Base-by-base conservation (phyloP, 768 basidiomycete species). In the Termitomyces heimii region DNA sequence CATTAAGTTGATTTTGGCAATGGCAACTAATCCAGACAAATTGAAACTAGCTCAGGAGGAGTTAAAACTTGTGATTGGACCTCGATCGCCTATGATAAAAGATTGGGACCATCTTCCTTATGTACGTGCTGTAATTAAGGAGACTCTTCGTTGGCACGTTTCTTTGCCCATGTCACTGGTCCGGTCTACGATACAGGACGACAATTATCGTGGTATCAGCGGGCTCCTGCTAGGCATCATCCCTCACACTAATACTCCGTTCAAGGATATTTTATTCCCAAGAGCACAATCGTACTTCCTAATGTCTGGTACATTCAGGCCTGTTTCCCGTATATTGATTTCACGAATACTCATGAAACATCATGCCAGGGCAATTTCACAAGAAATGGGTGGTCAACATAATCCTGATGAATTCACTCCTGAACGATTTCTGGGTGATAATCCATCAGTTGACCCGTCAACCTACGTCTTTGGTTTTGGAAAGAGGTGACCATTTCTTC, bases 121-220 rank as follows among this genome's bases (percentile, higher is more conserved):
- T 54, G 54, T 54, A 3, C 2, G 43, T 18, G 54, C 54, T 9
- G n/a, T 54, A 14, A 46, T 54, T 24, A 54, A 54, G 16, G 54
- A 54, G 28, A 47, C 45, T 16, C 22, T 47, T 8, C 43, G 45
- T 26, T 47, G 34, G 32, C 54, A 46, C 1, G 7, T 14, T 8
- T 29, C 54, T 3, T 3, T 39, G 8, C 43, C 43, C 0, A 37
- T 54, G 31, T 31, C 43, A 3, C 6, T 54, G 7, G 44, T 42
- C 1, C 44, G 45, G 16, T 54, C 53, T 3, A 34, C 20, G 4
- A 54, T 28, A 1, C 22, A 32, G 24, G 53, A 54, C 8, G 44
- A 46, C 20, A 16, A 1, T 5, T 54, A 54, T 46, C 26, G 31
- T 18, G 53, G 53, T 54, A 45, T 18, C 18, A 3, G 18, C 5